These are phyloP conservation scores for Arthrocladium fulminans DNA, from an alignment of 2,329 filamentous ascomycete genomes.

Conservation along the genomic window DNA sequence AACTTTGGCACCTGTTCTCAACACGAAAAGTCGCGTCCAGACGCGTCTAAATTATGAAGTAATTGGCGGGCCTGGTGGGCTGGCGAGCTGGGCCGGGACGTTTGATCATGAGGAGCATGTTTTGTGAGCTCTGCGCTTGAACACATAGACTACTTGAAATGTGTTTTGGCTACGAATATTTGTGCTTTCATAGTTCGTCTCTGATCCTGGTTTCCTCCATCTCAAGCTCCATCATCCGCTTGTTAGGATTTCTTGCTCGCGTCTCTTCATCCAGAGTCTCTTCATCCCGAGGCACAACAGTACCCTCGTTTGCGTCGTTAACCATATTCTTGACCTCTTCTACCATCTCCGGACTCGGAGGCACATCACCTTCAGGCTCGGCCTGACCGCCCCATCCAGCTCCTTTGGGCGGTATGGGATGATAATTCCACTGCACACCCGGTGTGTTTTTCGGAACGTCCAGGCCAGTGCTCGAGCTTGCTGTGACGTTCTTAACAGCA, in stretches of 20 bases:
- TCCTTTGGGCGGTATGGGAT: conserved; percentile 24
- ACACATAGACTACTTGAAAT: no score
- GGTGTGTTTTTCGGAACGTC: conserved; percentile 14
- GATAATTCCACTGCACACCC: conserved; percentile 8
- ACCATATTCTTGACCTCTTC: conserved; percentile 36
- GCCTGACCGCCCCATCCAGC: conserved; percentile 37
- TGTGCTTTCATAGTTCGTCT: conserved; percentile 28
- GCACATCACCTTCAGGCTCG: conserved; percentile 12
- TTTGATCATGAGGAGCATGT: not conserved
- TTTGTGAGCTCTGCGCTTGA: no score
- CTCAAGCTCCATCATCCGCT: conserved; percentile 40
- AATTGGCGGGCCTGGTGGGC: not conserved
- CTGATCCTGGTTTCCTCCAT: conserved; percentile 23
- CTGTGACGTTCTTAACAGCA: not conserved
- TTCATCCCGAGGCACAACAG: conserved; percentile 28
- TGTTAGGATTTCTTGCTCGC: conserved; percentile 39
- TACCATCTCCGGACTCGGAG: conserved; percentile 28
- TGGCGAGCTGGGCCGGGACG: not conserved
- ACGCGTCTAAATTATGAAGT: not conserved
- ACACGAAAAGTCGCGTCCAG: conserved; percentile 10
- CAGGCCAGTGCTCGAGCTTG: conserved; percentile 11
- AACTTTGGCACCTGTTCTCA: not conserved
- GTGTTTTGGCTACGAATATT: no score
- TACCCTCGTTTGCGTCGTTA: conserved; percentile 23
- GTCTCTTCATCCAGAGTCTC: no score